Evolutionary conservation across 805 yeast species (phyloP).

Genomic region (Torulaspora delbrueckii): DNA sequence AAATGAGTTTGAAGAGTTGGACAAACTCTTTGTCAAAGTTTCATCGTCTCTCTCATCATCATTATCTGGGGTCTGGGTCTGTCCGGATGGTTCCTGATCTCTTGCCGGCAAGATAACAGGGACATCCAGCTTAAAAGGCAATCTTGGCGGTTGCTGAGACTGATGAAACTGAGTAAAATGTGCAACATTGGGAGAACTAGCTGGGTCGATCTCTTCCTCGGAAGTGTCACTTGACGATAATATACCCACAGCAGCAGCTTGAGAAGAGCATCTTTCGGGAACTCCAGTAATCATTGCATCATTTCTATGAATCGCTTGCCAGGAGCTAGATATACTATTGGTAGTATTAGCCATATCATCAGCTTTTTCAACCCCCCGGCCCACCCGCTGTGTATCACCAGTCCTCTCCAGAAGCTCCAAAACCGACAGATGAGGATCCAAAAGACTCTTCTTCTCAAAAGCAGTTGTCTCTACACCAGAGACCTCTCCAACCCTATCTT

Average conservation of each 20-base stretch:
- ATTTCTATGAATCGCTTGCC: slow-evolving; percentile 28
- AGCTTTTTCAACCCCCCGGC: neutral
- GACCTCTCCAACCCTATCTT: neutral
- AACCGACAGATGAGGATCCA: slow-evolving; percentile 34
- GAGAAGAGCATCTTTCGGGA: slow-evolving; percentile 19
- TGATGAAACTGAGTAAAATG: slow-evolving; percentile 6
- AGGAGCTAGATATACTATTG: slow-evolving; percentile 27
- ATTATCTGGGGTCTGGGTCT: neutral
- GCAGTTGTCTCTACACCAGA: slow-evolving; percentile 1
- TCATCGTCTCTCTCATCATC: slow-evolving; percentile 19
- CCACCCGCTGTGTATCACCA: slow-evolving; percentile 2
- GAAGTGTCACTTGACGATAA: slow-evolving; percentile 32
- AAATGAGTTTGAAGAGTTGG: slow-evolving; percentile 30
- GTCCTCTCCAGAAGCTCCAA: slow-evolving; percentile 23
- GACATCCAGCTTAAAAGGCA: slow-evolving; percentile 5
- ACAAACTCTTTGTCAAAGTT: slow-evolving; percentile 24
- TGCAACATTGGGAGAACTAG: slow-evolving; percentile 12
- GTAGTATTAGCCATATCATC: slow-evolving; percentile 1
- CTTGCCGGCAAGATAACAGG: slow-evolving; percentile 7
- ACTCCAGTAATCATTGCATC: slow-evolving; percentile 10
- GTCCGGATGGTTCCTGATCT: slow-evolving; percentile 6
- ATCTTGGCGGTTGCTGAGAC: slow-evolving; percentile 7
- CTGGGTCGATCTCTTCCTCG: slow-evolving; percentile 28
- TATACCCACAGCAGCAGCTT: slow-evolving; percentile 19
- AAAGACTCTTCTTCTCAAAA: slow-evolving; percentile 15